phyloP scores from a whole-genome alignment of 1,139 yeast genomes.

The Taiozyma sp. region DNA sequence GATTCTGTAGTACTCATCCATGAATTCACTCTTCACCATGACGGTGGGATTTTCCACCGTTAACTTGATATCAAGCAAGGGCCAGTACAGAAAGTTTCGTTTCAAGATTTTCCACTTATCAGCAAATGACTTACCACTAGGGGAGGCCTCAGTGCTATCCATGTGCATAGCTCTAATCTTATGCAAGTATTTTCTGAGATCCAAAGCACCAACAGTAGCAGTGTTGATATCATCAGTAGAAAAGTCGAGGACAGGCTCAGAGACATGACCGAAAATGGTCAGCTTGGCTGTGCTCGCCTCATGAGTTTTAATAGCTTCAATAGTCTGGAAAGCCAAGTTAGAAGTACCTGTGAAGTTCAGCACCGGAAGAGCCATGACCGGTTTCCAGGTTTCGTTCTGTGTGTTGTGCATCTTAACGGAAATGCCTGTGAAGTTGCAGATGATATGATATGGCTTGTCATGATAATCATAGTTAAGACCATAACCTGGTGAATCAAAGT shows the following conservation, averaged over 20 bases:
- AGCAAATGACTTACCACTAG: background rate
- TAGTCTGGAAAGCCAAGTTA: slow-evolving; percentile 42
- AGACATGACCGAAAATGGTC: slow-evolving; percentile 44
- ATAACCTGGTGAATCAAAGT: slow-evolving; percentile 47
- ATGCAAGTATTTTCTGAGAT: slow-evolving; percentile 2
- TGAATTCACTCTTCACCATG: slow-evolving; percentile 16
- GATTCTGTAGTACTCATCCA: slow-evolving; percentile 17
- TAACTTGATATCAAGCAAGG: slow-evolving; percentile 16
- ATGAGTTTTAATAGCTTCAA: slow-evolving; percentile 33
- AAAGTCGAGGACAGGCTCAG: slow-evolving; percentile 39
- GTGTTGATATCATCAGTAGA: slow-evolving; percentile 20
- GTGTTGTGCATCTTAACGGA: slow-evolving; percentile 15
- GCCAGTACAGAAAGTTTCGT: slow-evolving; percentile 16
- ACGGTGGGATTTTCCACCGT: slow-evolving; percentile 22
- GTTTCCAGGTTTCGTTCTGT: slow-evolving; percentile 9
- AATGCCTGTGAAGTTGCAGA: slow-evolving; percentile 25
- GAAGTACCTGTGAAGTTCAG: slow-evolving; percentile 48
- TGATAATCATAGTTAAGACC: slow-evolving; percentile 47
- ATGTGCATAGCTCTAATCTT: background rate
- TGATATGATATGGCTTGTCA: slow-evolving; percentile 52
- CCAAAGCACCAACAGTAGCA: slow-evolving; percentile 16
- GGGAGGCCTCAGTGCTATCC: background rate
- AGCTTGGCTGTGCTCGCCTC: slow-evolving; percentile 40
- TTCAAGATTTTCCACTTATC: slow-evolving; percentile 8
- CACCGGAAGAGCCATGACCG: slow-evolving; percentile 19